Evolutionary conservation across 2,329 filamentous ascomycete genomes (phyloP).

Genomic region (Lachnellula willkommii): DNA sequence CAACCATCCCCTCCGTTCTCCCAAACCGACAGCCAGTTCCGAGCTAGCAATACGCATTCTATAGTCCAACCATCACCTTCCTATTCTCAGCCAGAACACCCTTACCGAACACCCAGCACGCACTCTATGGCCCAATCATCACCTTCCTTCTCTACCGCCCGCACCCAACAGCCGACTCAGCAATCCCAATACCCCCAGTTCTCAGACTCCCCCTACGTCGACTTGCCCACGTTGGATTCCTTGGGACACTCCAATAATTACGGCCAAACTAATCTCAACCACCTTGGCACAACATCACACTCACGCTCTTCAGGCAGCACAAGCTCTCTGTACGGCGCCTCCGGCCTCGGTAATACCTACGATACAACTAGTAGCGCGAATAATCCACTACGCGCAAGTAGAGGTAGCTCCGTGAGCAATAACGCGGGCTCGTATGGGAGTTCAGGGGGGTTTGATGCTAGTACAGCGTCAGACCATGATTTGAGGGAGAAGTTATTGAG

Average conservation of each 20-base stretch:
- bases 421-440: not conserved
- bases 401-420: not conserved
- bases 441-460: conserved; percentile 12
- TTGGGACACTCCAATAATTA: conserved; percentile 23
- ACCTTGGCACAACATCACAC: conserved; percentile 9
- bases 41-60: conserved; percentile 17
- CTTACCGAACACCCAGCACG: conserved; percentile 21
- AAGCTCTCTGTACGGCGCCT: conserved; percentile 21
- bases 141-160: conserved; percentile 20
- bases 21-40: conserved; percentile 22
- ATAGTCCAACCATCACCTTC: conserved; percentile 24
- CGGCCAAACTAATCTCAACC: conserved; percentile 8
- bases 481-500: conserved; percentile 24
- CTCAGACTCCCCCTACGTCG: conserved; percentile 27
- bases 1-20: conserved; percentile 28
- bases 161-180: conserved; percentile 25
- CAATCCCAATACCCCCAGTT: conserved; percentile 28
- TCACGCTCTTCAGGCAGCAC: conserved; percentile 19
- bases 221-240: conserved; percentile 29
- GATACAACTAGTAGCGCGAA: conserved; percentile 11
- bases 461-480: conserved; percentile 18
- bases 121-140: conserved; percentile 24
- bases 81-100: conserved; percentile 22
- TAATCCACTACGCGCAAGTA: conserved; percentile 16
- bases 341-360: conserved; percentile 18